Conservation (phyloP, 208 protist genomes). For the Leishmania tropica region DNA sequence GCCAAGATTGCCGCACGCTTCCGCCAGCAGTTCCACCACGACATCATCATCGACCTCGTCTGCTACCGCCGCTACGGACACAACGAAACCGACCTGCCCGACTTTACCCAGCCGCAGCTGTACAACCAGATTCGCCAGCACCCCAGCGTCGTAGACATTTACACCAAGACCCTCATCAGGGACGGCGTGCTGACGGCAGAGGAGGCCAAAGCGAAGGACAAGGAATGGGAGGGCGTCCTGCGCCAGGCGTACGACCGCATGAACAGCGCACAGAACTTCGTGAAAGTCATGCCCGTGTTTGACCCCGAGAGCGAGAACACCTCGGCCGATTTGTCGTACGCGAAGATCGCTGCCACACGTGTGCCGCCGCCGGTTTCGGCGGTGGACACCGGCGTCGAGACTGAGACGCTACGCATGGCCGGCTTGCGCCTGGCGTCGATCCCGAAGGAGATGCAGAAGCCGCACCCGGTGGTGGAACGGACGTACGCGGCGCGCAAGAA, state of each 20-base stretch:
- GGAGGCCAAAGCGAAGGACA: constrained; percentile 64
- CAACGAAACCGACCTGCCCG: constrained; percentile 97
- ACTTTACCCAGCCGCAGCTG: constrained; percentile 97
- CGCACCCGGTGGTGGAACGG: constrained; percentile 89
- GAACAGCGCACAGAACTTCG: constrained; percentile 83
- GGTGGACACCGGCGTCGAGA: constrained; percentile 76
- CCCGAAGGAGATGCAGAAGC: constrained; percentile 84
- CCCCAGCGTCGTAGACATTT: constrained; percentile 88
- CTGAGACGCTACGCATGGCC: constrained; percentile 58
- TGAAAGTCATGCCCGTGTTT: constrained; percentile 73
- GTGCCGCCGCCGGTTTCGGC: constrained; percentile 38
- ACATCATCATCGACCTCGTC: constrained; percentile 97
- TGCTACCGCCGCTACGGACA: constrained; percentile 98
- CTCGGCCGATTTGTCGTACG: constrained; percentile 46
- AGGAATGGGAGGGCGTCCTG: constrained; percentile 70
- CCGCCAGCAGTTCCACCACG: constrained; percentile 93
- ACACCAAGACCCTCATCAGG: constrained; percentile 80
- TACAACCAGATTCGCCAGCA: constrained; percentile 94
- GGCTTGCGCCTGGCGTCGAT: constrained; percentile 87
- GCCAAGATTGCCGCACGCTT: constrained; percentile 91
- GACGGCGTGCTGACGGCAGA: constrained; percentile 82
- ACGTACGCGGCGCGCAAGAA: constrained; percentile 88
- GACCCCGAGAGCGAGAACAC: constrained; percentile 80
- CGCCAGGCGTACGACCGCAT: constrained; percentile 84
- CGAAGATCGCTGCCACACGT: constrained; percentile 38